Evolutionary conservation across 1,284 basidiomycete species (phyloP).

Genomic region (Moesziomyces sp.): DNA sequence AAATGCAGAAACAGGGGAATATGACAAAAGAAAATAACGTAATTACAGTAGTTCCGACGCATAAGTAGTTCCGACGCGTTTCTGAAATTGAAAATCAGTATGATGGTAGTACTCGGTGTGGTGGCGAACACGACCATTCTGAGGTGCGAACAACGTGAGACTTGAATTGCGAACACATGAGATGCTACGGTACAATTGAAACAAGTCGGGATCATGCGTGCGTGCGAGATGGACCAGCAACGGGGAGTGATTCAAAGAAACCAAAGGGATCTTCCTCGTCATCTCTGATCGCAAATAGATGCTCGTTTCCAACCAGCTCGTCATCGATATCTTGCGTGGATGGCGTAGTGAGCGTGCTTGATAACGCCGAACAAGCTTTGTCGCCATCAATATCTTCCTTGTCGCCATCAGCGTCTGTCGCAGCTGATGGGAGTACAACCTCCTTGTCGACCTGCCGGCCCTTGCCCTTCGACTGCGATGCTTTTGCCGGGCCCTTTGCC

Average conservation of each 20-base stretch:
- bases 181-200: constrained; percentile 11
- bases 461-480: background rate
- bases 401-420: background rate
- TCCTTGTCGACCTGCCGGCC: constrained; percentile 5
- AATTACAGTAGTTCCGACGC: background rate
- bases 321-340: no score
- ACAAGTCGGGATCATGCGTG: background rate
- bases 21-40: background rate
- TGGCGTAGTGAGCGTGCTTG: no score
- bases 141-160: background rate
- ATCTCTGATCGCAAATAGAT: no score
- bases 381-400: background rate
- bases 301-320: no score
- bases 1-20: background rate
- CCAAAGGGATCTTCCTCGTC: no score
- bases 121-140: no score
- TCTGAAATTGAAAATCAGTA: no score
- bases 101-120: no score
- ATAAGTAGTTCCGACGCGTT: no score
- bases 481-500: constrained; percentile 1
- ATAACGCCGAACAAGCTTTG: no score
- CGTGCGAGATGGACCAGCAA: background rate
- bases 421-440: constrained; percentile 3
- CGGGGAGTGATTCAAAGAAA: constrained; percentile 5
- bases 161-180: constrained; percentile 2